A percentile compares a stretch with the other conserved stretches of the same genome.
phyloP scores from a whole-genome alignment of 2,329 filamentous ascomycete genomes.

The Colletotrichum sp. region DNA sequence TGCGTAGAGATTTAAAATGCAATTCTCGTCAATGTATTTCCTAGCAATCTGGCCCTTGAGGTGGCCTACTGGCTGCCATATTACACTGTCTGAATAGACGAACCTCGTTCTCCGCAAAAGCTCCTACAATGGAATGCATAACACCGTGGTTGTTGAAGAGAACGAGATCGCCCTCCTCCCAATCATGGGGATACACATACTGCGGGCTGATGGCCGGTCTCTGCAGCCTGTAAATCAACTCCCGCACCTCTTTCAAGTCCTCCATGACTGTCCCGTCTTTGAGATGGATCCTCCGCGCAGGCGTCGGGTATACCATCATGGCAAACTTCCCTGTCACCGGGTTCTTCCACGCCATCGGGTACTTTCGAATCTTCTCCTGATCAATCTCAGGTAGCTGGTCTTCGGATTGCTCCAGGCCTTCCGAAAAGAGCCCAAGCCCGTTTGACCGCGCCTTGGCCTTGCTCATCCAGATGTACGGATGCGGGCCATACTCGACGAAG shows the following conservation, averaged over 20 bases:
- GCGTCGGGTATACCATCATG: neutral
- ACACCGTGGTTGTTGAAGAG: neutral
- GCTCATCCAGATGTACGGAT: neutral
- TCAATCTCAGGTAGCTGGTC: neutral
- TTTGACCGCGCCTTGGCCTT: neutral
- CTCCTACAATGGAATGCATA: neutral
- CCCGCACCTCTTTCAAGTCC: neutral
- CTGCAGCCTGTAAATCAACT: neutral
- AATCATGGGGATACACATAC: neutral
- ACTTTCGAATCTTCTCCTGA: fast-evolving
- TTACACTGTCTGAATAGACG: neutral
- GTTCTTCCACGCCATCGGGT: neutral
- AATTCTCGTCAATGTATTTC: too few relatives aligned
- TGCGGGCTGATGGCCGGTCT: neutral
- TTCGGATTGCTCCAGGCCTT: neutral
- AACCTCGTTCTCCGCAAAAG: neutral
- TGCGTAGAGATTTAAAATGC: neutral
- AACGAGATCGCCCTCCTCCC: neutral
- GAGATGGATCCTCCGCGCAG: neutral
- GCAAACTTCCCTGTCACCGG: neutral
- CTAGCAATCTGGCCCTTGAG: neutral
- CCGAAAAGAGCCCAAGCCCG: neutral
- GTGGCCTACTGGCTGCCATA: neutral
- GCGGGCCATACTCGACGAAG: neutral
- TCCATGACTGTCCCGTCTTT: neutral